Conservation (phyloP, 2,329 filamentous ascomycete species). For the Monosporascus sp. region DNA sequence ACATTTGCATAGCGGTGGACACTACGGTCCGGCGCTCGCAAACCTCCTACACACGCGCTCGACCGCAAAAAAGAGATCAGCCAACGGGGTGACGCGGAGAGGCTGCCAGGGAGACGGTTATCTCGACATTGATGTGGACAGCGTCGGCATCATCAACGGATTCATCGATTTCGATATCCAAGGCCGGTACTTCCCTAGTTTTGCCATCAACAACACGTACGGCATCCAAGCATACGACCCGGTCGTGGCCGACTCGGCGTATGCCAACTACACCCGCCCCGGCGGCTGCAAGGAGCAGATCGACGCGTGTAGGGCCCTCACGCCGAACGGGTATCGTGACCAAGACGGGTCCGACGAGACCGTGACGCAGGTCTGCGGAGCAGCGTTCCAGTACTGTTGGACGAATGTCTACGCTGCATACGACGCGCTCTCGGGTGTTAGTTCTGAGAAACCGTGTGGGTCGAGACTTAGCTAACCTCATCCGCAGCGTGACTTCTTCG, state of each 20-base stretch:
- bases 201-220: slow-evolving; percentile 9
- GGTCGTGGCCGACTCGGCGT: background rate
- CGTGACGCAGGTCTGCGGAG: background rate
- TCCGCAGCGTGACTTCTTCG: slow-evolving; percentile 41
- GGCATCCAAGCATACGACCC: slow-evolving; percentile 1
- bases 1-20: slow-evolving; percentile 9
- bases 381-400: slow-evolving; percentile 4
- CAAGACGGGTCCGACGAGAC: slow-evolving; percentile 1
- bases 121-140: slow-evolving; percentile 9
- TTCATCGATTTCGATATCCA: slow-evolving; percentile 7
- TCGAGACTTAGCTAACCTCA: slow-evolving; percentile 14
- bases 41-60: slow-evolving; percentile 7
- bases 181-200: background rate
- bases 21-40: slow-evolving; percentile 12
- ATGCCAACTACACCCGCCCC: background rate
- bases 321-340: slow-evolving; percentile 40
- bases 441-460: background rate
- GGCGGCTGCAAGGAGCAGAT: slow-evolving; percentile 7
- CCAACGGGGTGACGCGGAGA: background rate
- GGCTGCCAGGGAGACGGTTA: background rate
- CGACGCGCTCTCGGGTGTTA: slow-evolving; percentile 8
- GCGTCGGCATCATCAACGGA: slow-evolving; percentile 10
- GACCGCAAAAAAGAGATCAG: background rate
- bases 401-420: slow-evolving; percentile 5
- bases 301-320: slow-evolving; percentile 1